Base-by-base conservation (phyloP, 1,139 yeast genomes). In the Chernovozyma sophiae-reginae region DNA sequence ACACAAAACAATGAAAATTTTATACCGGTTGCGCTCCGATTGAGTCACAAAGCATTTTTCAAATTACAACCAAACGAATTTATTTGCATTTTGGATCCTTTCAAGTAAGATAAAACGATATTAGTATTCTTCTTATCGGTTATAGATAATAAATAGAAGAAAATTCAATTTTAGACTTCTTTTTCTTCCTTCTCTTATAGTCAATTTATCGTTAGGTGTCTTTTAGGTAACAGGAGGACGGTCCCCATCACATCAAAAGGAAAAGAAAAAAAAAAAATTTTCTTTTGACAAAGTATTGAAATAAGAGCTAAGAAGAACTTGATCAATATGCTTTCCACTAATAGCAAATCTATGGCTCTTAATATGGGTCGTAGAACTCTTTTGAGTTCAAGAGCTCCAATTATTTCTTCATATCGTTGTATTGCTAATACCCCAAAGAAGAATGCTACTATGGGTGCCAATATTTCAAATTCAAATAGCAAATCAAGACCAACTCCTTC, bases 401-500 rank as follows among this genome's bases (percentile, higher is more conserved):
- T 14, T 40, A 49, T 8, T 51, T 51, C 31, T 50, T n/a, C n/a
- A n/a, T 7, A 34, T 53, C 26, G 42, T 52, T 23, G 39, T 47
- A 11, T 49, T 46, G 18, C 39, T 41, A 17, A 45, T 41, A 18
- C 36, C 40, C 38, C 32, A 34, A 40, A 22, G 33, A 39, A 18
- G 31, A 35, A 10, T 36, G 38, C 39, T 40, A 36, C 28, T 41
- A 36, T 40, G n/a, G 34, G 36, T 6, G 74, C 74, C 31, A 63
- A 71, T 37, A 60, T 60, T 55, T 54, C 62, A 4, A 41, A 39
- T 8, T 29, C 37, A n/a, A 26, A 36, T 4, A 44, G 55, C 19
- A 32, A 52, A 7, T 36, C 50, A n/a, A 63, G 62, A 46, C 72
- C 62, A 39, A 62, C 55, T 33, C 75, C 64, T 35, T 61, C 72